A percentile compares a stretch with the other conserved stretches of the same genome.
Evolutionary conservation across 225 moss, liverwort and hornwort species (phyloP).

Genomic region (Pleurozium schreberi): DNA sequence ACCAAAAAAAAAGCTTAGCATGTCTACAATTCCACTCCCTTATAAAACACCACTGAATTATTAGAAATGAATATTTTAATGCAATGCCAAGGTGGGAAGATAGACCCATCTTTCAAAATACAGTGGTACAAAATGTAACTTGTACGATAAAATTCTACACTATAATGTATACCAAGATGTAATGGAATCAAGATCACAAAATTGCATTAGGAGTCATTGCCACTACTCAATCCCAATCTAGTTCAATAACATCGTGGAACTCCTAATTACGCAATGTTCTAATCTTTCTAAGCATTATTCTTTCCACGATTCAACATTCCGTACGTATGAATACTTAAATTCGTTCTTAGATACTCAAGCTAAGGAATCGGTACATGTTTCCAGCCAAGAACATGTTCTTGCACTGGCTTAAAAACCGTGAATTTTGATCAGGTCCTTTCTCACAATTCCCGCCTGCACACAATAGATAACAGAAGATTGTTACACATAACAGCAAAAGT

Average conservation of each 20-base stretch:
- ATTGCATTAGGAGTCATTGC: too few species aligned
- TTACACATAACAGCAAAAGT: background rate
- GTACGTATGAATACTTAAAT: too few species aligned
- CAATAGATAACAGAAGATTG: background rate
- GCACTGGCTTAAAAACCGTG: constrained; percentile 57
- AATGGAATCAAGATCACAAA: background rate
- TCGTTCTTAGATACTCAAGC: background rate
- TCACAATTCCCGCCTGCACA: constrained; percentile 63
- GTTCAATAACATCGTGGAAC: background rate
- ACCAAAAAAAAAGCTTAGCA: background rate
- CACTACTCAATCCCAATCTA: too few species aligned
- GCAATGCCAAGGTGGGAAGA: background rate
- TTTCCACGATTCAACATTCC: background rate
- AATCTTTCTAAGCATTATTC: too few species aligned
- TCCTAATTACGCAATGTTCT: background rate
- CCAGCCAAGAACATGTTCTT: background rate
- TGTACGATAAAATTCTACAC: too few species aligned
- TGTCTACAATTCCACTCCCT: rapidly evolving
- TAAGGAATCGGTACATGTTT: too few species aligned
- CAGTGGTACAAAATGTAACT: background rate
- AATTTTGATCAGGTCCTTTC: constrained; percentile 91
- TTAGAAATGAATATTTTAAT: background rate
- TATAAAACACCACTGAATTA: too few species aligned
- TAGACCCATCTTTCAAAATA: background rate
- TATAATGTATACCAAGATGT: background rate